Base-by-base conservation (phyloP, 192 early-diverging fungal genomes). In the Funneliformis geosporum region DNA sequence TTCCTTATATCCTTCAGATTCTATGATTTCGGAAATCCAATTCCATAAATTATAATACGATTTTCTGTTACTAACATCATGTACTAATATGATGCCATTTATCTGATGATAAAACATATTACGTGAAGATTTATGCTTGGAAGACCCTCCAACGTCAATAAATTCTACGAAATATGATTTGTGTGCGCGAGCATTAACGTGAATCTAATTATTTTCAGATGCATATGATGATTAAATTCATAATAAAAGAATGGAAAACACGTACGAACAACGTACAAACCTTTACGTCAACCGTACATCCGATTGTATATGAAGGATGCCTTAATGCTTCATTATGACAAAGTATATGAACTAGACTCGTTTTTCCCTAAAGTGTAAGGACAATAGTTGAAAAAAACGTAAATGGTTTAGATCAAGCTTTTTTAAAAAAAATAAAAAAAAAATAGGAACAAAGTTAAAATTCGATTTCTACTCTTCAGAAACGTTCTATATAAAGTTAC, bases 21-120 rank as follows among this genome's bases (percentile, higher is more conserved):
- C 16, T 14, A 78, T 33, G 2, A 78, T 25, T 47, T 78, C 76
- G 5, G 76, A 39, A 66, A 86, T 79, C 87, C 88, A 90, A 43
- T 80, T 89, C 88, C 88, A 88, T 16, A 90, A 73, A 74, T 90
- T 90, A 16, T 87, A 80, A 79, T 86, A 89, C 4, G 84, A 85
- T 70, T 86, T 84, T 71, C 72, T 64, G 64, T 88, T 90, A 62
- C 85, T 86, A 4, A 83, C 59, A 80, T 90, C 89, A 72, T 90
- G 85, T 0, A 89, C 89, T 9, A 90, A 78, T 9, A 90, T 86
- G 18, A 90, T 67, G 28, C 86, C 89, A 25, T 90, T 28, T 10
- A 81, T 72, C 55, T 83, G 84, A 25, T 70, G 76, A 46, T 90
- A 90, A 73, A 87, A 88, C 79, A 89, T 83, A 18, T 47, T 82